Base-by-base conservation (phyloP, 129 eudicot genomes). In the Artemisia annua region DNA sequence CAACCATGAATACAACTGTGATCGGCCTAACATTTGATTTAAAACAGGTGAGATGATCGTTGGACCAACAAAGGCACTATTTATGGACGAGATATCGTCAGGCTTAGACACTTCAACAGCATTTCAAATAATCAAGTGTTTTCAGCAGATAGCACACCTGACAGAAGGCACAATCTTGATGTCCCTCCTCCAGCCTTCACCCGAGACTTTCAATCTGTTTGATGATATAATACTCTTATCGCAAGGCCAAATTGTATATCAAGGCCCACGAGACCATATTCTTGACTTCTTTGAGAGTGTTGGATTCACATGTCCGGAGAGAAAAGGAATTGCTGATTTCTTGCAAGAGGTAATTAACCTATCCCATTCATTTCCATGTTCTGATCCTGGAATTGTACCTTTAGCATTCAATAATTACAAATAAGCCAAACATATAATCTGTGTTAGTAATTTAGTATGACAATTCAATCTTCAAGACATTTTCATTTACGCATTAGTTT, bases 121-220 rank as follows among this genome's bases (percentile, higher is more conserved):
- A 30, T 94, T 78, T 82, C 98, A 94, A 78, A 87, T 94, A 60
- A 96, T 94, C 28, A 90, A 94, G 67, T 94, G 97, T 56, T 64
- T 94, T 84, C 98, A 94, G 68, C 97, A 94, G 69, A 86, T 90
- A 59, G 89, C 85, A 17, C 97, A 90, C 58, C 77, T 85, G 55
- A 90, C 93, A 4, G 82, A 88, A 57, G 83, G 96, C 72, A 85
- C 98, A 48, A 76, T 94, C 54, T 74, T 94, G 60, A 90, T 94
- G 92, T 94, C 98, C 43, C 89, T 94, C 32, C 96, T 94, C 50
- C 98, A 94, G 80, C 98, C 98, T 16, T 96, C 96, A 69, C 98
- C 98, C 0, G 98, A 94, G 76, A 88, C 97, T 10, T 94, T 87
- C 44, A 86, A 94, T 12, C 87, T 94, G 22, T 94, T 94, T 69